Base-by-base conservation (phyloP, 176 grass and related monocot genomes). In the Microstegium vimineum region DNA sequence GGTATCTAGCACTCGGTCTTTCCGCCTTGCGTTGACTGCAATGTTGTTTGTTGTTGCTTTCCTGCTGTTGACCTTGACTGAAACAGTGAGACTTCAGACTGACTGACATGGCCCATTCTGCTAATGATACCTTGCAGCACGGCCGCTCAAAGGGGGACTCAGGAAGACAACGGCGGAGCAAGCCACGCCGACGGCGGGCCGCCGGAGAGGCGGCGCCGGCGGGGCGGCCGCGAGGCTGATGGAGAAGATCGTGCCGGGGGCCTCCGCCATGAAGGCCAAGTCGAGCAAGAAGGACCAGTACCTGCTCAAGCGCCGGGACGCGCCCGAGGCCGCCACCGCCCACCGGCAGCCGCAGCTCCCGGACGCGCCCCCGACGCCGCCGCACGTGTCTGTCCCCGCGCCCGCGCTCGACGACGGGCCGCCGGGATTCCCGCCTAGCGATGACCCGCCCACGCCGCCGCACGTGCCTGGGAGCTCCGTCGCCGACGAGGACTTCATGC, bases 301-400 rank as follows among this genome's bases (percentile, higher is more conserved):
- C 85, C 71, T 95, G 37, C 89, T 99, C 40, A 99, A 99, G 89
- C 93, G 91, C 36, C 90, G 97, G n/a, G 89, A 99, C 5, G 33
- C 40, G 41, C 78, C 81, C 18, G 72, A 77, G 25, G 30, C 61
- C 2, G 2, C 45, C 49, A 0, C 68, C 25, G 15, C 7, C 31
- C 62, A 31, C 16, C 75, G 72, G 3, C 74, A 45, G 23, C 71
- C 38, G 47, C 56, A 49, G 36, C 78, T 90, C 31, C 86, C 88
- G 1, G 90, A 94, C 63, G 80, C 25, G 62, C 37, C 88, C 20
- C 18, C 51, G 2, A 26, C 86, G 32, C 15, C 62, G 2, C 67
- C 54, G n/a, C n/a, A n/a, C 1, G 71, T 32, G 6, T n/a, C n/a
- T n/a, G n/a, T n/a, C n/a, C 63, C 57, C 10, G 57, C 82, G 25